These are phyloP conservation scores for Candida patagonica DNA, from an alignment of 805 yeast genomes.

Conservation along the genomic window DNA sequence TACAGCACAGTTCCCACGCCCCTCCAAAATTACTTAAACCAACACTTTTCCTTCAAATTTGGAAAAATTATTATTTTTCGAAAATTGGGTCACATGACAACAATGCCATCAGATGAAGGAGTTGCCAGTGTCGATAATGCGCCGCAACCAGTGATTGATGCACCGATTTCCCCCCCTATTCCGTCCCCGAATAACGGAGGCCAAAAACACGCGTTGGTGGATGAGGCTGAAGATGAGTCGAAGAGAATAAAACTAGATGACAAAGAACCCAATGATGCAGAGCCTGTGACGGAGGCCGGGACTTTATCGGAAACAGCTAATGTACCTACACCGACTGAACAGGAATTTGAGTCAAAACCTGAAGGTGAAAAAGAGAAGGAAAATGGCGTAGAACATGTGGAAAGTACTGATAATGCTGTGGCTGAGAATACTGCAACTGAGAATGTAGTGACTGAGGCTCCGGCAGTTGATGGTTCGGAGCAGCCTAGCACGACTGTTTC, in stretches of 20 bases:
- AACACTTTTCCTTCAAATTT: slow-evolving; percentile 1
- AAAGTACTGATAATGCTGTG: not conserved
- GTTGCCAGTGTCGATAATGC: not conserved
- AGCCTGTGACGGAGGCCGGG: not conserved
- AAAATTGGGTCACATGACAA: slow-evolving; percentile 5
- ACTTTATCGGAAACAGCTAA: not conserved
- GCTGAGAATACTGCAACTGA: not conserved
- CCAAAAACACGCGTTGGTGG: slow-evolving; percentile 1
- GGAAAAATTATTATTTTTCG: slow-evolving; percentile 2
- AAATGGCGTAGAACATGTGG: too few relatives aligned
- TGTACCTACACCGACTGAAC: not conserved
- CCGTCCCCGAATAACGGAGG: slow-evolving; percentile 10
- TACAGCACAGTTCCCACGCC: not conserved
- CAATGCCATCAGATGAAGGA: not conserved
- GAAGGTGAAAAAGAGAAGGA: too few relatives aligned
- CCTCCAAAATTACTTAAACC: slow-evolving; percentile 6
- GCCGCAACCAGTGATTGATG: slow-evolving; percentile 1
- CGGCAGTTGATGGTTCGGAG: not conserved
- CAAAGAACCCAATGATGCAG: not conserved
- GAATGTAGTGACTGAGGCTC: not conserved
- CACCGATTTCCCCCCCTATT: slow-evolving; percentile 15
- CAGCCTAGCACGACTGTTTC: not conserved
- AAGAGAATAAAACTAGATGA: slow-evolving; percentile 1
- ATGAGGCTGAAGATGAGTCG: not conserved
- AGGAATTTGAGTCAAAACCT: not conserved